Conservation (phyloP, 441 rosid species). For the Adansonia rubrostipa region DNA sequence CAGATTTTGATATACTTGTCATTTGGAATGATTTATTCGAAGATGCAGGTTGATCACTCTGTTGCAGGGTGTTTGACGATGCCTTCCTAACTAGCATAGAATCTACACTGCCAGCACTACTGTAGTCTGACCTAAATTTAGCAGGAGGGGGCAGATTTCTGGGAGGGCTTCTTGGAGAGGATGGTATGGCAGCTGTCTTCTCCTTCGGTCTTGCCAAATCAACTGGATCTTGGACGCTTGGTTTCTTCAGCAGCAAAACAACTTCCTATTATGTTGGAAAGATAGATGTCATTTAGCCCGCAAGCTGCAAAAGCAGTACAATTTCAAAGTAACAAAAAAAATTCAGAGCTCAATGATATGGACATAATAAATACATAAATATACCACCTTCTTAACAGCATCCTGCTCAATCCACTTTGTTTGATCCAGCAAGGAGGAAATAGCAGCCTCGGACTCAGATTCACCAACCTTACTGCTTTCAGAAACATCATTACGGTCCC, state of each 20-base stretch:
- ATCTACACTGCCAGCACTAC: constrained; percentile 41
- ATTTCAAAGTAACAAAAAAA: neutral
- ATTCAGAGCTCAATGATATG: neutral
- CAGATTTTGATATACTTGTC: constrained; percentile 43
- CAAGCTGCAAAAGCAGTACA: neutral
- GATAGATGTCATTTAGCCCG: neutral
- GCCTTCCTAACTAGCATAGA: constrained; percentile 44
- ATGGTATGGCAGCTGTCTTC: constrained; percentile 47
- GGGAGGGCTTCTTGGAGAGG: constrained; percentile 55
- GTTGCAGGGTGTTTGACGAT: constrained; percentile 44
- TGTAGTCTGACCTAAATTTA: constrained; percentile 55
- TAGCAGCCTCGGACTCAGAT: constrained; percentile 55
- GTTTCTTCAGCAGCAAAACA: constrained; percentile 42
- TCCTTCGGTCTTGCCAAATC: constrained; percentile 67
- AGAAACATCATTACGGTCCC: constrained; percentile 45
- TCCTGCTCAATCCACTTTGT: constrained; percentile 46
- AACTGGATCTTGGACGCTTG: constrained; percentile 42
- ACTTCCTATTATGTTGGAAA: constrained; percentile 38
- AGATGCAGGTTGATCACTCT: constrained; percentile 46
- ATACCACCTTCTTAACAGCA: constrained; percentile 57
- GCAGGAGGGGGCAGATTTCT: constrained; percentile 40
- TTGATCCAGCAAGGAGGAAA: constrained; percentile 42
- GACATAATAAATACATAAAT: constrained; percentile 2
- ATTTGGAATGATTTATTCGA: constrained; percentile 40
- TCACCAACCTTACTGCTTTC: constrained; percentile 50